Evolutionary conservation across 768 basidiomycete species (phyloP).

Genomic region (Russula virescens): DNA sequence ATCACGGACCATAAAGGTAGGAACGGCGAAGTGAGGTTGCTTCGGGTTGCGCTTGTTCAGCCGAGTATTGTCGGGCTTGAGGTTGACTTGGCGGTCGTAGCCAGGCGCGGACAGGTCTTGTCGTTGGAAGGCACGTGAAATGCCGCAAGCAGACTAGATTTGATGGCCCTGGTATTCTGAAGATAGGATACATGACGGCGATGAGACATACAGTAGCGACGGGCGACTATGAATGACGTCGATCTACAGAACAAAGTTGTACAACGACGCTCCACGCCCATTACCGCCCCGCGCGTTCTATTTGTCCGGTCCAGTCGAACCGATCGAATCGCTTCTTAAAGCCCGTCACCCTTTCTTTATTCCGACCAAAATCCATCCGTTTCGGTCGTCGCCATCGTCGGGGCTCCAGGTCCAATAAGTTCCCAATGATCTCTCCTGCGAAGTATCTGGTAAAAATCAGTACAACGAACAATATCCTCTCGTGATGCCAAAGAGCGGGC

Average conservation of each 20-base stretch:
- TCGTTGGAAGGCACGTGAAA: neutral
- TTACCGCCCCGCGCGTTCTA: constrained; percentile 36
- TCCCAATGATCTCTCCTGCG: constrained; percentile 91
- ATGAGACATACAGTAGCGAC: too few relatives aligned
- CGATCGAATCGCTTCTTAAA: constrained; percentile 73
- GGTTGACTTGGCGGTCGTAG: neutral
- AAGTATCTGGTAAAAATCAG: constrained; percentile 62
- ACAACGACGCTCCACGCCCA: too few relatives aligned
- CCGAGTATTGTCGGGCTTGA: neutral
- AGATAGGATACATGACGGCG: constrained; percentile 1
- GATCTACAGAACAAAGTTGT: too few relatives aligned
- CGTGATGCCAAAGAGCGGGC: constrained; percentile 26
- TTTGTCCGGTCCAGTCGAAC: constrained; percentile 78
- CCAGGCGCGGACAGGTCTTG: neutral
- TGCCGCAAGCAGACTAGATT: neutral
- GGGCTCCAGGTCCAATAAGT: constrained; percentile 81
- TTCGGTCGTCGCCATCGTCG: constrained; percentile 79
- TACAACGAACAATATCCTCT: neutral
- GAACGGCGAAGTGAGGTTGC: constrained; percentile 11
- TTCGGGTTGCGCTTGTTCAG: neutral
- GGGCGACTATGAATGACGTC: too few relatives aligned
- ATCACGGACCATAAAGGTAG: constrained; percentile 49
- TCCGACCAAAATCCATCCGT: constrained; percentile 61
- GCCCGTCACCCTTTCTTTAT: constrained; percentile 60
- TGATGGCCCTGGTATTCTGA: neutral